Evolutionary conservation across 345 rosid species (phyloP), one percentile per base, ranked within the genome.

Genomic region (Kernera saxatilis): DNA sequence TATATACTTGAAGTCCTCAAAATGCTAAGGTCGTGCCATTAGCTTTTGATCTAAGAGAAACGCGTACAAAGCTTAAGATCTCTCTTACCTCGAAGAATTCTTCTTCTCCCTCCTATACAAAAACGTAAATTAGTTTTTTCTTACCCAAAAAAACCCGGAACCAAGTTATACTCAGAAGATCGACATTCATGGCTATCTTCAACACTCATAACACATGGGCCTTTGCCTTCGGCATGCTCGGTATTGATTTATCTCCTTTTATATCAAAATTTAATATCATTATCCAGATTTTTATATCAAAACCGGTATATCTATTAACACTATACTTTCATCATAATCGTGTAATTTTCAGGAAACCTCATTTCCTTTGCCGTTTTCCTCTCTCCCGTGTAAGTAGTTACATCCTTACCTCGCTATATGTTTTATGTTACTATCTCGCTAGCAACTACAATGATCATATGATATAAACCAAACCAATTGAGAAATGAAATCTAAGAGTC

Each of bases 331-430:
- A 3, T 64, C 14, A 8, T 18, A 14, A 62, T 57, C 57, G 30
- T 70, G 5, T 67, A 14, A 19, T 39, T 55, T 78, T 29, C 71
- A 86, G 97, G 97, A 54, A 91, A 86, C 75, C 59, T 91, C 57
- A 66, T 83, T 73, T 88, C 92, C 32, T 78, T 80, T 70, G 70
- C 77, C 70, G 87, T 83, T 53, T 86, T 80, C 74, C 87, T 91
- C 50, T 80, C 95, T 12, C 97, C 97, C 2, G 53, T 82, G 97
- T 88, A 80, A 86, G 97, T 82, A n/a, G 3, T 68, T 32, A 57
- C 59, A 73, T 73, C 63, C 14, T 68, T 33, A 55, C 44, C 30
- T 69, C 45, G 4, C 32, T 35, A 14, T 44, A 32, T 36, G 21
- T 41, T 32, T 5, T 56, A 17, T 46, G 48, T 33, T 45, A 44